A percentile compares a stretch with the other conserved stretches of the same genome.
phyloP scores from a whole-genome alignment of 169 alveolate genomes.

The Plasmodium gonderi region DNA sequence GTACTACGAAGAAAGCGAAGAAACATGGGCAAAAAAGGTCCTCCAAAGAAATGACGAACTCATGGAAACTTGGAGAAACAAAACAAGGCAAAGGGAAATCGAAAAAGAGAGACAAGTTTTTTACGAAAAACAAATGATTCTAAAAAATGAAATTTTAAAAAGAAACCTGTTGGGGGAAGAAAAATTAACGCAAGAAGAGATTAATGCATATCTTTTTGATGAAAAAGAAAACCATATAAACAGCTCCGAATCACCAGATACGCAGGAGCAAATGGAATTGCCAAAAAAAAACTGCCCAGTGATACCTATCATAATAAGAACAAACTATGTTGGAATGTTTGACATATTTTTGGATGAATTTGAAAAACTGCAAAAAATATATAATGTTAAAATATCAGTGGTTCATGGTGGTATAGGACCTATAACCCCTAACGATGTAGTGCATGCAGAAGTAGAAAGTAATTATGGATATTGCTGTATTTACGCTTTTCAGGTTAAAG shows the following conservation, averaged over 20 bases:
- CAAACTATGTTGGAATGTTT: conserved; percentile 85
- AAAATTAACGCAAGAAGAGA: conserved; percentile 76
- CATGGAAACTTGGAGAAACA: conserved; percentile 80
- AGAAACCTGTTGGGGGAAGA: conserved; percentile 69
- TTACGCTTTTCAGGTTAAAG: conserved; percentile 88
- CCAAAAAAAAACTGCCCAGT: conserved; percentile 73
- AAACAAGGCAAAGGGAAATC: conserved; percentile 62
- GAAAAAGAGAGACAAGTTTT: conserved; percentile 71
- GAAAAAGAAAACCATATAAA: conserved; percentile 13
- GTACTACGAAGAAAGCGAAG: conserved; percentile 70
- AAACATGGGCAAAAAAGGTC: conserved; percentile 79
- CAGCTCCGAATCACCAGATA: neutral
- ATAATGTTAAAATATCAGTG: conserved; percentile 84
- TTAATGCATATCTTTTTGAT: conserved; percentile 76
- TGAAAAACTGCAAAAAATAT: conserved; percentile 76
- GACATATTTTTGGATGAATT: conserved; percentile 86
- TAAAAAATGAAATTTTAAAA: conserved; percentile 37
- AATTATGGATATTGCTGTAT: conserved; percentile 85
- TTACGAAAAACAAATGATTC: conserved; percentile 75
- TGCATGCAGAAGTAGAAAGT: conserved; percentile 90
- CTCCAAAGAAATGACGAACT: conserved; percentile 79
- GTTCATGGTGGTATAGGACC: conserved; percentile 92
- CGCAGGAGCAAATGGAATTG: conserved; percentile 14
- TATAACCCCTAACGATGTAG: conserved; percentile 86
- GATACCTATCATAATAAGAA: conserved; percentile 85